Percentiles rank a stretch among this genome's conserved stretches.
Conservation (phyloP, 805 yeast species). For the Candida chauliodis region DNA sequence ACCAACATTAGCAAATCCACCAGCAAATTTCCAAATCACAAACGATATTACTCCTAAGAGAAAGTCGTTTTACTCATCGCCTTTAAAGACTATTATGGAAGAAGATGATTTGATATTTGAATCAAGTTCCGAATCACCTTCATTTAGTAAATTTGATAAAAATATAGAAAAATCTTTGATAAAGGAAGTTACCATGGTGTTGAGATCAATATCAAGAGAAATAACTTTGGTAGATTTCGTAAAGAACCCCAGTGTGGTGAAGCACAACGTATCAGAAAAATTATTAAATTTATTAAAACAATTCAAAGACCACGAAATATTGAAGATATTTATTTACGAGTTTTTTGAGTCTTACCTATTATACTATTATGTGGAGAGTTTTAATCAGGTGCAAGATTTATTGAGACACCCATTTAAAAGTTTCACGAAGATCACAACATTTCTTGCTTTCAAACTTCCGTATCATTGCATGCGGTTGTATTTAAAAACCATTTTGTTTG, state of each 20-base stretch:
- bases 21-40: background rate
- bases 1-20: background rate
- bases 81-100: conserved; percentile 9
- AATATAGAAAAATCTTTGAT: conserved; percentile 1
- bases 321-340: conserved; percentile 15
- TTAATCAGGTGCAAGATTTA: conserved; percentile 5
- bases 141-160: conserved; percentile 1
- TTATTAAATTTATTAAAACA: conserved; percentile 1
- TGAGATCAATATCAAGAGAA: background rate
- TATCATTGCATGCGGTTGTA: conserved; percentile 12
- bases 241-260: conserved; percentile 5
- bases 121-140: background rate
- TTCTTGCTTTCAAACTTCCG: conserved; percentile 16
- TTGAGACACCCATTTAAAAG: conserved; percentile 11
- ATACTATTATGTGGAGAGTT: conserved; percentile 3
- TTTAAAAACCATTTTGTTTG: conserved; percentile 15
- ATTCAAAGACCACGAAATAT: background rate
- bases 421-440: conserved; percentile 7
- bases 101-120: conserved; percentile 8
- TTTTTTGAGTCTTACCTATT: conserved; percentile 11
- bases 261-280: background rate
- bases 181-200: background rate
- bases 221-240: conserved; percentile 6
- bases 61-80: background rate
- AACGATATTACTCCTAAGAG: background rate